A percentile compares a stretch with the other conserved stretches of the same genome.
phyloP scores from a whole-genome alignment of 148 eudicot species.

The Drosera capensis region DNA sequence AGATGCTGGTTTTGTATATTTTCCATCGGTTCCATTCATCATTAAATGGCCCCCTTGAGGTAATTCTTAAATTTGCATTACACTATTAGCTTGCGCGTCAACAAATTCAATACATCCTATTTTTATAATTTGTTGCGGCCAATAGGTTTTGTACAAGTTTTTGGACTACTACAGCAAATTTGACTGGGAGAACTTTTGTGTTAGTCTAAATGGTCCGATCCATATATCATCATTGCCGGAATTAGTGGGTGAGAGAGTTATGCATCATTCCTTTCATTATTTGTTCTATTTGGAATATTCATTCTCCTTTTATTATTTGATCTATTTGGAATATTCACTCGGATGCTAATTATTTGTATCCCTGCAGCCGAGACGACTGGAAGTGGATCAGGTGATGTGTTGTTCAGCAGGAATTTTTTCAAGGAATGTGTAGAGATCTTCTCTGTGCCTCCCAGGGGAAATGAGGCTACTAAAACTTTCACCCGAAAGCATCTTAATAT shows the following conservation, averaged over 20 bases:
- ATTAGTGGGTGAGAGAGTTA: constrained; percentile 21
- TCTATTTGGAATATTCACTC: too few relatives aligned
- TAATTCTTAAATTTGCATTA: too few relatives aligned
- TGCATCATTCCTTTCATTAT: constrained; percentile 1
- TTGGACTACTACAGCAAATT: constrained; percentile 45
- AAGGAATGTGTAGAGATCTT: constrained; percentile 32
- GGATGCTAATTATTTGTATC: too few relatives aligned
- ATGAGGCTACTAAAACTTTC: constrained; percentile 24
- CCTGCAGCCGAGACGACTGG: constrained; percentile 44
- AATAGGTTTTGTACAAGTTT: constrained; percentile 45
- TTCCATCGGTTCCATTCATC: constrained; percentile 41
- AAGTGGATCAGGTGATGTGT: constrained; percentile 32
- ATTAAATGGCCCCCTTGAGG: constrained; percentile 29
- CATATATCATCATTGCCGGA: constrained; percentile 36
- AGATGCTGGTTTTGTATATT: constrained; percentile 42
- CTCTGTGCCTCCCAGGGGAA: constrained; percentile 26
- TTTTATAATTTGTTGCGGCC: background rate
- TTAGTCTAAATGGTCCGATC: constrained; percentile 49
- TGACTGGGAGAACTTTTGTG: constrained; percentile 51
- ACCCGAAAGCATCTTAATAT: constrained; percentile 41
- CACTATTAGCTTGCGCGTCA: too few relatives aligned
- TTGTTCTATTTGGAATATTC: background rate
- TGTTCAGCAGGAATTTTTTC: constrained; percentile 34
- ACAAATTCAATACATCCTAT: too few relatives aligned
- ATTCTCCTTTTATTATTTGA: background rate